Evolutionary conservation across 441 rosid genomes (phyloP), one percentile per base, ranked within the genome.

Genomic region (Sinapis alba): DNA sequence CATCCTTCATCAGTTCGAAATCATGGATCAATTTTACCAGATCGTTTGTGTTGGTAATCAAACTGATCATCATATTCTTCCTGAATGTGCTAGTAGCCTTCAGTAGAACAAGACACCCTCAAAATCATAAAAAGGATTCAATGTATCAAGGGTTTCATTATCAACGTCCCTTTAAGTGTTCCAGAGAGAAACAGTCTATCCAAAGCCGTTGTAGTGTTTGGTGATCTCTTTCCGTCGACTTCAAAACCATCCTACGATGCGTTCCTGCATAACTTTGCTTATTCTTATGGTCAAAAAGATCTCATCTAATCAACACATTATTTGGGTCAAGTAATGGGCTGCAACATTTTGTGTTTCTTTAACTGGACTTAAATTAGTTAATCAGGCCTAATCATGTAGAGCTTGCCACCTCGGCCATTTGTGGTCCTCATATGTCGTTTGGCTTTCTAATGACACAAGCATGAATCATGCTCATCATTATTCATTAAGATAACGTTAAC

Each of bases 401-500:
- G 59, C 59, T 20, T 53, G 26, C 13, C 57, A 51, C 24, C 6
- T 51, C 27, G n/a, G 21, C 27, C 27, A 20, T 56, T 23, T 23
- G 20, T 58, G 19, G 34, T 24, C 36, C 45, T 38, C 41, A 53
- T 56, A 54, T 24, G 59, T 60, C 47, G 60, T 63, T 54, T 73
- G 57, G 27, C 20, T 62, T 51, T 53, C 18, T 6, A 61, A 15
- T 11, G 23, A 73, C 45, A 23, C n/a, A 26, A 4, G 34, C 34
- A 13, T 34, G 62, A 58, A 27, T 8, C 2, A 57, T 58, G 20
- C 21, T 59, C 21, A 20, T 71, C 21, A 56, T 23, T 23, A 19
- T 18, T 23, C 30, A 23, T 23, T 51, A 51, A 13, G 68, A 71
- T 20, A 62, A 32, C 26, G 65, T 65, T 57, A 26, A 71, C 65